Conservation (phyloP, 1,284 basidiomycete species). For the Melampsora occidentalis region DNA sequence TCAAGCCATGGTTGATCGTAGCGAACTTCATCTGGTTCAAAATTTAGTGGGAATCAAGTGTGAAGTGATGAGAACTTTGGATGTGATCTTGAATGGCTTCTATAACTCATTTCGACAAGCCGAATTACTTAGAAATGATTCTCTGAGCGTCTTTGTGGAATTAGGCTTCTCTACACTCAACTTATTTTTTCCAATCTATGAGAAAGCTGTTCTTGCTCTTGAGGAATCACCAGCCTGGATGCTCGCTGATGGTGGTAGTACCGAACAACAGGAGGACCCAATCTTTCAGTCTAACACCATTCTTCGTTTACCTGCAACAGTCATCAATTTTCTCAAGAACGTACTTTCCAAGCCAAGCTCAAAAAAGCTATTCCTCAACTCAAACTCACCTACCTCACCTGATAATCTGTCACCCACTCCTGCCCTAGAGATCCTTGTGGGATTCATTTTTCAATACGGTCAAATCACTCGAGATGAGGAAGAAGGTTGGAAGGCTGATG, state of each 20-base stretch:
- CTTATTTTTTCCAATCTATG: background rate
- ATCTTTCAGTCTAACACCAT: constrained; percentile 58
- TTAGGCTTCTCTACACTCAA: background rate
- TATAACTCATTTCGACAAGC: constrained; percentile 17
- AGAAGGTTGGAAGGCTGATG: constrained; percentile 72
- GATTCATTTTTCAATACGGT: background rate
- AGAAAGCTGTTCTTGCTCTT: constrained; percentile 1
- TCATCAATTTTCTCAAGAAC: constrained; percentile 65
- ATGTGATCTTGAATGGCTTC: constrained; percentile 41
- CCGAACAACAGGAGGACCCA: background rate
- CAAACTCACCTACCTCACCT: constrained; percentile 52
- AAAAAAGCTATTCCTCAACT: constrained; percentile 63
- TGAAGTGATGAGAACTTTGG: constrained; percentile 26
- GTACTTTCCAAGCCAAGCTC: constrained; percentile 67
- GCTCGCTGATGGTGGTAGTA: background rate
- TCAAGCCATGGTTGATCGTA: constrained; percentile 64
- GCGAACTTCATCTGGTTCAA: background rate
- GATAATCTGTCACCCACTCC: constrained; percentile 6
- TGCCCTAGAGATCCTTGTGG: background rate
- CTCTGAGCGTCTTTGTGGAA: constrained; percentile 9
- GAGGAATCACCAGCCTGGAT: constrained; percentile 8
- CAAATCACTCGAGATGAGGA: constrained; percentile 61
- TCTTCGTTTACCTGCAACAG: constrained; percentile 62
- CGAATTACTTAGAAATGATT: background rate
- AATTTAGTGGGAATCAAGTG: constrained; percentile 36